Percentiles rank a stretch among this genome's conserved stretches.
Evolutionary conservation across 129 eudicot species (phyloP).

Genomic region (Artemisia argyi): DNA sequence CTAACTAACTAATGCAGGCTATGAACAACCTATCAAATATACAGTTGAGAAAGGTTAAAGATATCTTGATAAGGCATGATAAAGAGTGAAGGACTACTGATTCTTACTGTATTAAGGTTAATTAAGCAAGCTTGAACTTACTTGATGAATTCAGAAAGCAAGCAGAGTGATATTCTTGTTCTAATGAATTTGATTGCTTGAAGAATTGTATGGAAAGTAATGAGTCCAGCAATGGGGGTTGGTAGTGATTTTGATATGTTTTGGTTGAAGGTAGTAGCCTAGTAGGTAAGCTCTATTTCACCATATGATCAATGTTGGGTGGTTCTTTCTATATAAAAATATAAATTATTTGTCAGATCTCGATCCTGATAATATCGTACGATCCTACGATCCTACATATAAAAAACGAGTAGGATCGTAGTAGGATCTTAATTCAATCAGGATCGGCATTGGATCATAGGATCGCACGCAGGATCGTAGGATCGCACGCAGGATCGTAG

Average conservation of each 20-base stretch:
- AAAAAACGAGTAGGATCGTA: no score
- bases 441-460: no score
- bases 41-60: background rate
- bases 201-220: no score
- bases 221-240: background rate
- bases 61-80: background rate
- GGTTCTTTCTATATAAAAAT: no score
- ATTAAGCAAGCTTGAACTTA: slow-evolving; percentile 33
- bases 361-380: no score
- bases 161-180: background rate
- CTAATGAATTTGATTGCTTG: background rate
- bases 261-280: background rate
- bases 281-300: slow-evolving; percentile 10
- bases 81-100: background rate
- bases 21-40: slow-evolving; percentile 12
- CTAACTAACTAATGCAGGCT: slow-evolving; percentile 12
- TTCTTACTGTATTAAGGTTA: background rate
- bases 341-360: no score
- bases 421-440: no score
- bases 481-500: no score
- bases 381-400: no score
- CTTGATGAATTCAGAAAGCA: slow-evolving; percentile 12
- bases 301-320: background rate
- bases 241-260: slow-evolving; percentile 1
- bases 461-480: no score